phyloP scores from a whole-genome alignment of 352 stramenopile species.

The Globisporangium okanoganense region DNA sequence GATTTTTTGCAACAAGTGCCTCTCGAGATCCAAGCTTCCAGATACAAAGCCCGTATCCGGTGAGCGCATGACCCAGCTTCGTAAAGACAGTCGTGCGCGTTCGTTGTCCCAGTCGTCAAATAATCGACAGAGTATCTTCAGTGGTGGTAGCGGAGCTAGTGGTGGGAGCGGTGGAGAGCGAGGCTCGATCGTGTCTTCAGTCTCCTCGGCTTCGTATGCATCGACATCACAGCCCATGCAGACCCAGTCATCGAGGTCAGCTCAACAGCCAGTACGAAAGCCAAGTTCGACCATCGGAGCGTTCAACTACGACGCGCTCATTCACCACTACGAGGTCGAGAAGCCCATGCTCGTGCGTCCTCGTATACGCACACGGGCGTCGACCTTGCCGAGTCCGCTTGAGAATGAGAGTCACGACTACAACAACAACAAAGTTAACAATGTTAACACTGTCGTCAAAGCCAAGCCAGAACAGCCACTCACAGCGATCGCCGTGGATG shows the following conservation, averaged over 20 bases:
- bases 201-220: background rate
- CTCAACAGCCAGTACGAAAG: too few species aligned
- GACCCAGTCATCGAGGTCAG: too few species aligned
- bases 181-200: background rate
- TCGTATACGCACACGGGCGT: conserved; percentile 5
- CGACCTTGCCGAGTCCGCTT: conserved; percentile 3
- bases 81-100: conserved; percentile 9
- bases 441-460: background rate
- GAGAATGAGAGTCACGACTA: background rate
- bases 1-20: conserved; percentile 40
- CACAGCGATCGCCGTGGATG: background rate
- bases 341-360: background rate
- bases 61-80: conserved; percentile 8
- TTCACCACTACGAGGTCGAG: conserved; percentile 25
- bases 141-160: background rate
- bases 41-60: conserved; percentile 18
- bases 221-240: background rate
- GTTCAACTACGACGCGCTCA: conserved; percentile 45
- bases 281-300: too few species aligned
- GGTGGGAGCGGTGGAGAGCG: background rate
- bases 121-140: background rate
- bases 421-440: background rate
- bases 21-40: conserved; percentile 23
- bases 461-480: background rate
- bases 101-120: background rate